Base-by-base conservation (phyloP, 208 protist genomes). In the Angomonas deanei region DNA sequence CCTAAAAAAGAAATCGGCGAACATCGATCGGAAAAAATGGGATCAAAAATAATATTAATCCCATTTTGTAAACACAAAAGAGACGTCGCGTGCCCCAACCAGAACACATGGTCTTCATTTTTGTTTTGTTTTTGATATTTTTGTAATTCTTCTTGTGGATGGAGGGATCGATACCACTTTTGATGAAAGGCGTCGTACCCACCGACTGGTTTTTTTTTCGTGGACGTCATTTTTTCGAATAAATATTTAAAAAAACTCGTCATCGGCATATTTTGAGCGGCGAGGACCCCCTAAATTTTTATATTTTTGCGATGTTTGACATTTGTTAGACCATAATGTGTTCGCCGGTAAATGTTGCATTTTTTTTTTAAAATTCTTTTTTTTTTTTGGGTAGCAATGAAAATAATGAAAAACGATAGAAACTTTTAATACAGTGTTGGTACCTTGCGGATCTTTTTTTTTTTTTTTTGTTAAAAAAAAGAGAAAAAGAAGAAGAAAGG, bases 31-130 rank as follows among this genome's bases (percentile, higher is more conserved):
- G 61, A 76, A 58, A 83, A 96, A n/a, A 94, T 78, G 17, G 86
- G 91, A 61, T 96, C 91, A 19, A 92, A 84, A 13, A 96, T 61
- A 46, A 96, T 77, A 66, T 75, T 92, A 15, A 74, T 24, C 34
- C 86, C 84, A 32, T 59, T 64, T 26, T 36, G 27, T 10, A 88
- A 60, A 57, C 92, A 88, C 28, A 96, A 71, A 15, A 93, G 73
- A 54, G 74, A 66, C 1, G 73, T 85, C 17, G 88, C 73, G 70
- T 96, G 91, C 1, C 86, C 84, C 27, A 94, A 76, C 80, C 86
- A 96, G 47, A 82, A 94, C 23, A 70, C 72, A n/a, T 59, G 64
- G 24, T 61, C 46, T 1, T 58, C 15, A 23, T 28, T 70, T 26
- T 8, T 8, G 36, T 42, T 15, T n/a, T 15, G 8, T 8, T 42